Percentiles rank a stretch among this genome's conserved stretches.
Evolutionary conservation across 1,284 basidiomycete species (phyloP).

Genomic region (Neolentinus lepideus): DNA sequence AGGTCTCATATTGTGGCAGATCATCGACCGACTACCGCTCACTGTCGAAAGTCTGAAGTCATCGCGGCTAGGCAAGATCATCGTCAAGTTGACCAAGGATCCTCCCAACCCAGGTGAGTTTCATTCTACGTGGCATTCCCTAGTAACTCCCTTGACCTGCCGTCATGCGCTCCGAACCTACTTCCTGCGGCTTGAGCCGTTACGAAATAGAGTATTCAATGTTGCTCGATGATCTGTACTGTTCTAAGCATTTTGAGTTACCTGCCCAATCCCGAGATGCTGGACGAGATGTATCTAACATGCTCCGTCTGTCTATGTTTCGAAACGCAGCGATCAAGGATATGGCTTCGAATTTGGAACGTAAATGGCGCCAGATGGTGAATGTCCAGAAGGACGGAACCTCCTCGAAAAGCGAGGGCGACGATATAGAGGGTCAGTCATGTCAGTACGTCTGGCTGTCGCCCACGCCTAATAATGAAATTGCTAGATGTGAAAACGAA

Average conservation of each 20-base stretch:
- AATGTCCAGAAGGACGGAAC: conserved; percentile 20
- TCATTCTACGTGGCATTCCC: conserved; percentile 2
- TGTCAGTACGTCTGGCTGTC: conserved; percentile 32
- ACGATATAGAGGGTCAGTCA: conserved; percentile 65
- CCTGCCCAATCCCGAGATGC: conserved; percentile 11
- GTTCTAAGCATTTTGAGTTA: conserved; percentile 3
- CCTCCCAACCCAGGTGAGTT: conserved; percentile 63
- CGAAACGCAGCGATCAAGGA: conserved; percentile 75
- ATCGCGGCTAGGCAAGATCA: conserved; percentile 71
- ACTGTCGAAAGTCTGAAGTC: conserved; percentile 56
- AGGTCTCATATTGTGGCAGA: conserved; percentile 31
- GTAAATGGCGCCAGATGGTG: conserved; percentile 66
- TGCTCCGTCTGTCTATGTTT: conserved; percentile 19
- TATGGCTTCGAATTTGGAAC: conserved; percentile 80
- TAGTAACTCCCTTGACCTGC: neutral
- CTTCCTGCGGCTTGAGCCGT: neutral
- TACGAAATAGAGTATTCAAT: neutral
- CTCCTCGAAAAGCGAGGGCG: conserved; percentile 38
- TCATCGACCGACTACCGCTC: conserved; percentile 74
- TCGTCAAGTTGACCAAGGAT: conserved; percentile 66
- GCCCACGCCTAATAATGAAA: conserved; percentile 7
- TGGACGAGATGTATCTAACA: conserved; percentile 64
- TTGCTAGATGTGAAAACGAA: conserved; percentile 50
- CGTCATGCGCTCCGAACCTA: neutral
- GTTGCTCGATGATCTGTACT: neutral